A percentile compares a stretch with the other conserved stretches of the same genome.
Conservation (phyloP, 176 grass and related monocot genomes). For the Musa schizocarpa region DNA sequence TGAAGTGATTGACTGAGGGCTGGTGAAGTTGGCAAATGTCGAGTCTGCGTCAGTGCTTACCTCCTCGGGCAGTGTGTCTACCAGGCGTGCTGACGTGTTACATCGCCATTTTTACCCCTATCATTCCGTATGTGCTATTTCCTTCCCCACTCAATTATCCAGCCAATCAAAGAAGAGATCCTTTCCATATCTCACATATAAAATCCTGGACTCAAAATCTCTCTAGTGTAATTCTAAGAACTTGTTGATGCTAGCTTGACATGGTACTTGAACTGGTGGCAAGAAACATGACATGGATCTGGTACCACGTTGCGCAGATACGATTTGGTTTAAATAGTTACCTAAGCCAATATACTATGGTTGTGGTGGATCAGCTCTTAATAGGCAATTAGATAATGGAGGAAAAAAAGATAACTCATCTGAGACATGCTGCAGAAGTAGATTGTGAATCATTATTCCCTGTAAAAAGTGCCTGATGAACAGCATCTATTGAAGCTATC, state of each 20-base stretch:
- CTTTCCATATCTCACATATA: background rate
- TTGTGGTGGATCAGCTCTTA: background rate
- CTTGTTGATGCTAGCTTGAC: no score
- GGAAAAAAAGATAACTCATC: background rate
- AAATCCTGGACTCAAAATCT: background rate
- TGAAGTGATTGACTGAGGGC: no score
- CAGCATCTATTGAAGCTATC: no score
- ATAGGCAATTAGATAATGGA: background rate
- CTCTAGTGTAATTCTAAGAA: no score
- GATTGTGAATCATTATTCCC: background rate
- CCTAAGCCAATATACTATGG: background rate
- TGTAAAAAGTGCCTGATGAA: no score
- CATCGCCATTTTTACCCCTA: no score
- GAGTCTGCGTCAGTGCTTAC: no score
- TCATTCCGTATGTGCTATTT: background rate
- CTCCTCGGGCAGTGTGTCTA: no score
- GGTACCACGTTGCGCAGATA: background rate
- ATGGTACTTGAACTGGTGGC: background rate
- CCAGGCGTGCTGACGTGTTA: no score
- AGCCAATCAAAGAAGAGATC: background rate
- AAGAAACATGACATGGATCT: background rate
- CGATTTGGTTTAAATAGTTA: background rate
- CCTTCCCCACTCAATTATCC: slow-evolving; percentile 1
- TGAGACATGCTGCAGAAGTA: background rate
- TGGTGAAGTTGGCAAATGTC: no score